phyloP scores from a whole-genome alignment of 768 basidiomycete species.

The Nevesoporus exiguus region DNA sequence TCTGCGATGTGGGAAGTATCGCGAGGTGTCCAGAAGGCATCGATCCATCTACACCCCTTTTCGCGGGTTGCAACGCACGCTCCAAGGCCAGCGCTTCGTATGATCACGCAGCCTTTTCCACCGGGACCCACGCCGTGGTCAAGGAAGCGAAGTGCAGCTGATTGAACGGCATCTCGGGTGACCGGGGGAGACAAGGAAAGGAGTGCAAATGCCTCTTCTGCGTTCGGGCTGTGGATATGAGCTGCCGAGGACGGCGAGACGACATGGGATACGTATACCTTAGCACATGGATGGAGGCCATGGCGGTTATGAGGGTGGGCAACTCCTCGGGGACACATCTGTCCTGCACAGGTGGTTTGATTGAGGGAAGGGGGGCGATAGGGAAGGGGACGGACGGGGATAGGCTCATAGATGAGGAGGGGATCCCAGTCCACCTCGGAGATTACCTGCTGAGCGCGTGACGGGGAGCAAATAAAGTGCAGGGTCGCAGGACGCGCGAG shows the following conservation, averaged over 20 bases:
- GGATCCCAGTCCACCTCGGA: slow-evolving; percentile 71
- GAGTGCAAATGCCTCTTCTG: slow-evolving; percentile 73
- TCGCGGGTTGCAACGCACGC: slow-evolving; percentile 55
- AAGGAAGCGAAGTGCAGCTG: slow-evolving; percentile 62
- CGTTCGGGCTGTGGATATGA: slow-evolving; percentile 63
- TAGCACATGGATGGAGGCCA: slow-evolving; percentile 61
- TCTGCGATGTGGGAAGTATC: slow-evolving; percentile 58
- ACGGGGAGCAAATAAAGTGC: slow-evolving; percentile 86
- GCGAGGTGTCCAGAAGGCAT: slow-evolving; percentile 65
- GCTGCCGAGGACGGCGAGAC: not conserved
- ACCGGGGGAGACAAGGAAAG: slow-evolving; percentile 48
- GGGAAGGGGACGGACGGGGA: slow-evolving; percentile 55
- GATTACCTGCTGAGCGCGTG: slow-evolving; percentile 62
- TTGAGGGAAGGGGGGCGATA: not conserved
- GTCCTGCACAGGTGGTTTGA: slow-evolving; percentile 42
- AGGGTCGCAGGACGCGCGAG: slow-evolving; percentile 51
- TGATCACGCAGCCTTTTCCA: slow-evolving; percentile 59
- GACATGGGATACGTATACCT: slow-evolving; percentile 43
- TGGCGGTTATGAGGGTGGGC: slow-evolving; percentile 55
- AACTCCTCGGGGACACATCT: slow-evolving; percentile 79
- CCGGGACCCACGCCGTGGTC: slow-evolving; percentile 52
- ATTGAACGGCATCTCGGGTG: slow-evolving; percentile 54
- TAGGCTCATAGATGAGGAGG: slow-evolving; percentile 76
- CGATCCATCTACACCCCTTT: slow-evolving; percentile 55
- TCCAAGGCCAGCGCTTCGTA: slow-evolving; percentile 72